Evolutionary conservation across 129 eudicot genomes (phyloP), one percentile per base, ranked within the genome.

Genomic region (Scalesia atractyloides): DNA sequence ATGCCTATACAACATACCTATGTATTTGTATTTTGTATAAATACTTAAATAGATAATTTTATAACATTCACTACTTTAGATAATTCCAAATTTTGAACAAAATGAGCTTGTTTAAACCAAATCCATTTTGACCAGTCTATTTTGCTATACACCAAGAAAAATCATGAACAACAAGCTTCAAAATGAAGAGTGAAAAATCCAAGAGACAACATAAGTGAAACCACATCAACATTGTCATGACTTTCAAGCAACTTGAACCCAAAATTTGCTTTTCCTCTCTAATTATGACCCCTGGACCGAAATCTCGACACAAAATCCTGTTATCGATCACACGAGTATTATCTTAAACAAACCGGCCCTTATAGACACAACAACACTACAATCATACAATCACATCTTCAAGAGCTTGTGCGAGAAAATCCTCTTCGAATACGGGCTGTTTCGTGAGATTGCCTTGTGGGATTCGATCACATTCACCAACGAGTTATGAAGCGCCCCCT

Each of bases 401-500:
- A 91, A 65, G 66, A 86, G 85, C 84, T 85, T 87, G 52, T 83
- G 84, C 16, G 88, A 82, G 82, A 88, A 91, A 64, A 91, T 88
- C 84, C 88, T 81, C 86, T 88, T 91, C 26, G 96, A 88, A 70
- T 88, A 91, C 0, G 96, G 97, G 66, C 91, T 88, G 76, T 81
- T 88, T 18, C 97, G 85, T 3, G 95, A 81, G 49, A 81, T 65
- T 49, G 87, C 84, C 73, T 82, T 86, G 75, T 88, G 86, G 53
- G 96, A 85, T 68, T 86, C 92, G 11, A 91, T 83, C n/a, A 83
- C 90, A 24, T 83, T 80, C 59, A 86, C 90, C 88, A 91, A 69
- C 8, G 79, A 64, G 36, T 81, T 77, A 59, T 88, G 88, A 33
- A 84, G 69, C 10, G 84, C 63, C 60, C 96, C 97, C 97, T 91